phyloP scores from a whole-genome alignment of 805 yeast species.

The Lipomyces chichibuensis region DNA sequence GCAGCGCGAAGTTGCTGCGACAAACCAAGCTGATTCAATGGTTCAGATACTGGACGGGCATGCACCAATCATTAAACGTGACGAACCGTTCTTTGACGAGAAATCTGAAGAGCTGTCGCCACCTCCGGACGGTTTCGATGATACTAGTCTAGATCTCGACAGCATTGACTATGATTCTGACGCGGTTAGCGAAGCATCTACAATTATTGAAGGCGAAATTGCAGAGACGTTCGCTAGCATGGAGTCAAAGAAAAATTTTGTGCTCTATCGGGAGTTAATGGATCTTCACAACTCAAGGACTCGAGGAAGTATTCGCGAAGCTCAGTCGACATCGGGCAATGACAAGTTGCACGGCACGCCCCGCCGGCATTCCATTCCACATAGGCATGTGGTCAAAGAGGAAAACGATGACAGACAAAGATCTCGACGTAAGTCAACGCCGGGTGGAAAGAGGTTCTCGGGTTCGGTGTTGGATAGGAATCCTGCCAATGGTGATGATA shows the following conservation, averaged over 20 bases:
- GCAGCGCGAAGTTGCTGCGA: background rate
- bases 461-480: background rate
- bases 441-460: conserved; percentile 11
- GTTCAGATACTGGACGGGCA: background rate
- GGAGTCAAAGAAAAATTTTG: conserved; percentile 18
- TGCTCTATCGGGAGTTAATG: conserved; percentile 27
- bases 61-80: conserved; percentile 1
- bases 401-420: conserved; percentile 1
- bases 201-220: conserved; percentile 21
- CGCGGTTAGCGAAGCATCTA: conserved; percentile 30
- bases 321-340: background rate
- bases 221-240: conserved; percentile 7
- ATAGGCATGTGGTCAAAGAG: background rate
- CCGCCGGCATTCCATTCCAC: conserved; percentile 26
- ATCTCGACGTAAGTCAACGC: conserved; percentile 25
- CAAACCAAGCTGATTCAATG: background rate
- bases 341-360: background rate
- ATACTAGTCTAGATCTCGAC: conserved; percentile 1
- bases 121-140: conserved; percentile 4
- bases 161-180: conserved; percentile 14
- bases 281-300: conserved; percentile 30
- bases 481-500: background rate
- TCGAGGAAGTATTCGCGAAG: conserved; percentile 16
- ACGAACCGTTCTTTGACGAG: background rate
- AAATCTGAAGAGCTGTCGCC: background rate